Evolutionary conservation across 2,329 filamentous ascomycete species (phyloP).

Genomic region (Penicillium sp.): DNA sequence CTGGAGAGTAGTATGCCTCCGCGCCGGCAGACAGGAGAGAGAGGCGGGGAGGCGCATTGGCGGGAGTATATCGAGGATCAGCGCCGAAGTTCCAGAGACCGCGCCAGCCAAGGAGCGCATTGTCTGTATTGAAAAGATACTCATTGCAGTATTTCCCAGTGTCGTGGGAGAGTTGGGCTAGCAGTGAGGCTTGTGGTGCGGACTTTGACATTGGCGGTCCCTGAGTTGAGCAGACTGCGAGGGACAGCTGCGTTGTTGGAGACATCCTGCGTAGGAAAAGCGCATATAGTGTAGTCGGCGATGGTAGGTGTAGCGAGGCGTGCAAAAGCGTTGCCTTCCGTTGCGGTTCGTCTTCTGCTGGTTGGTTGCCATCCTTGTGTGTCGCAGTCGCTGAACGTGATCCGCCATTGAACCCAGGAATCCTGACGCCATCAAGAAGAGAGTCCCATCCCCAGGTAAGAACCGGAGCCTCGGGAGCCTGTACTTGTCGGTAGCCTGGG

Average conservation of each 20-base stretch:
- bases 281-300: constrained; percentile 84
- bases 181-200: constrained; percentile 52
- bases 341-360: constrained; percentile 25
- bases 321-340: constrained; percentile 53
- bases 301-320: constrained; percentile 58
- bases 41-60: constrained; percentile 64
- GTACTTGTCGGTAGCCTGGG: constrained; percentile 79
- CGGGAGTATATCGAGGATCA: constrained; percentile 53
- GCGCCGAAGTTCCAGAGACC: constrained; percentile 94
- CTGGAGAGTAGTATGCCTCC: constrained; percentile 91
- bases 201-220: constrained; percentile 51
- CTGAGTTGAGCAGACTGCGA: constrained; percentile 62
- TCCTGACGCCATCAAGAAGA: constrained; percentile 34
- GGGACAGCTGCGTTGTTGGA: constrained; percentile 76
- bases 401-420: constrained; percentile 26
- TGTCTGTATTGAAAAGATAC: constrained; percentile 90
- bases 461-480: constrained; percentile 48
- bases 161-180: constrained; percentile 68
- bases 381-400: constrained; percentile 51
- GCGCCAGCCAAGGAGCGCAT: constrained; percentile 82
- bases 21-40: constrained; percentile 87
- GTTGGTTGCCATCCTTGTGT: constrained; percentile 62
- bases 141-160: constrained; percentile 86
- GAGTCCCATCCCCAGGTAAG: constrained; percentile 44
- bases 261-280: constrained; percentile 80